These are phyloP conservation scores for Camellia granthamiana DNA, from an alignment of 148 eudicot genomes.

Conservation along the genomic window DNA sequence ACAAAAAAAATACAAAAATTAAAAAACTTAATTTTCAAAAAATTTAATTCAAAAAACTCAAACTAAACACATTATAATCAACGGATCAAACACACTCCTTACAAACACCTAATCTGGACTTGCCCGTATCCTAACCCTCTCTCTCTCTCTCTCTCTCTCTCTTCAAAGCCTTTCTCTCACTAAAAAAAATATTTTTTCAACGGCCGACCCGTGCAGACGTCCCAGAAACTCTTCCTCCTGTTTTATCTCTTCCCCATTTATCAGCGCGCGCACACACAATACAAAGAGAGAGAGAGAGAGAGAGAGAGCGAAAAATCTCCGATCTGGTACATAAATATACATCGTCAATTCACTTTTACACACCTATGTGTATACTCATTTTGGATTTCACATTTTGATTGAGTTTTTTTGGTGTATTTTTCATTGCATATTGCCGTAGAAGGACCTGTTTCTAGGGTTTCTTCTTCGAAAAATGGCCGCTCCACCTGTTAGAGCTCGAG, in stretches of 20 bases:
- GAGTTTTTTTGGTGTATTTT: not conserved
- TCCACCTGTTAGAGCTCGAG: conserved; percentile 65
- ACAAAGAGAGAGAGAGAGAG: too few relatives aligned
- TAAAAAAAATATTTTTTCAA: conserved; percentile 14
- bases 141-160: not conserved
- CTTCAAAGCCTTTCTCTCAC: not conserved
- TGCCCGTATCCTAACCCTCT: not conserved
- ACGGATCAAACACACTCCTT: not conserved
- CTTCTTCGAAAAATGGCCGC: conserved; percentile 46
- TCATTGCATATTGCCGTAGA: not conserved
- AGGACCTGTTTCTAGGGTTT: conserved; percentile 27
- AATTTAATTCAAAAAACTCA: too few relatives aligned
- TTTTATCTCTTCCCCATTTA: conserved; percentile 4
- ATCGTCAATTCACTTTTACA: not conserved
- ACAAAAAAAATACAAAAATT: too few relatives aligned
- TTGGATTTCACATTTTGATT: not conserved
- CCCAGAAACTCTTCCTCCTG: conserved; percentile 12
- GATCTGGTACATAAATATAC: conserved; percentile 2
- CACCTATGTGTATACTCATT: not conserved
- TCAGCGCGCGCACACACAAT: too few relatives aligned
- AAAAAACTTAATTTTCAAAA: too few relatives aligned
- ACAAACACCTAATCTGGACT: not conserved
- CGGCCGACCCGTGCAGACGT: conserved; percentile 26
- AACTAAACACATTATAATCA: not conserved
- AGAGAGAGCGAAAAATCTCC: conserved; percentile 2